Evolutionary conservation across 108 stramenopile species (phyloP), one percentile per base, ranked within the genome.

Genomic region (Cyclotella kingstonii): DNA sequence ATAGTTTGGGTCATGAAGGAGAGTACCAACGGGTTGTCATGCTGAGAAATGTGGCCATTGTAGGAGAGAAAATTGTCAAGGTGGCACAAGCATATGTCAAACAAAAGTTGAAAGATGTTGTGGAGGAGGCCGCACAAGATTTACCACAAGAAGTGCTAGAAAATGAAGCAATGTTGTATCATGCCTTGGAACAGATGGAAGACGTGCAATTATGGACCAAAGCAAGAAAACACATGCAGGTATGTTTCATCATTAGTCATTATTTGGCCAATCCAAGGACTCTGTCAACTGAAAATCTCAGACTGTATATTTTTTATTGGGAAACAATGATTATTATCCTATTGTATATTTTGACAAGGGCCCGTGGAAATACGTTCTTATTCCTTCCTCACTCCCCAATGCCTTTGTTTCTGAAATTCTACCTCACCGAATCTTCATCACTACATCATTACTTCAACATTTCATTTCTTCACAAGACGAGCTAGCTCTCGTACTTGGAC

Each of bases 341-440:
- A 9, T 36, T 36, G 36, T 11, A 36, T 11, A 9, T 9, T 9
- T 11, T 11, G 36, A 9, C 6, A 1, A 48, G 44, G 53, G 50
- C 2, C 51, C 47, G 21, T 87, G 83, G 83, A 50, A 59, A 34
- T 85, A 82, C 56, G 54, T 89, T 0, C 54, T 85, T n/a, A 69
- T 87, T 1, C 74, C 86, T 18, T 74, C 82, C 0, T 9, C 23
- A 1, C 42, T 85, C 0, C 86, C 91, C 4, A 93, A 93, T 68
- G 91, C 91, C n/a, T 93, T 89, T 68, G 91, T 93, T 0, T 70
- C 81, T 8, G 91, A 90, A 74, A 83, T 93, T 29, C 61, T 93
- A 11, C 91, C 91, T 17, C 86, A 82, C 53, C 79, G 82, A 25
- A 79, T 93, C 38, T 93, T 93, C 73, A 80, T 93, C 0, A 93